Conservation (phyloP, 1,284 basidiomycete species). For the Cutaneotrichosporon cyanovorans region DNA sequence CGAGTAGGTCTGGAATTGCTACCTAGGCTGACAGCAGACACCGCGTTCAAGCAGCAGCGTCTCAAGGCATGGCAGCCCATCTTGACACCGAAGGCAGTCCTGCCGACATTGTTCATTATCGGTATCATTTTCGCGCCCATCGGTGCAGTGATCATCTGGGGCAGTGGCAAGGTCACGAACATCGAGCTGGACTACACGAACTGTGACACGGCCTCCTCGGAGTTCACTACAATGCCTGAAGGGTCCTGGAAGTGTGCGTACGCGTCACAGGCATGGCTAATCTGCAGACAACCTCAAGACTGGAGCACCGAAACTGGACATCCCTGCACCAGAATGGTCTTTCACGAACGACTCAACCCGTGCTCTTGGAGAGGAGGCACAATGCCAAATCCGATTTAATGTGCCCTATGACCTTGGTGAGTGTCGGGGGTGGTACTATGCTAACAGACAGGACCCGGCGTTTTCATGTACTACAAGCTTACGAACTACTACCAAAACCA, state of each 20-base stretch:
- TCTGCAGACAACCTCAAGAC: conserved; percentile 31
- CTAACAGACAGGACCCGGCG: conserved; percentile 50
- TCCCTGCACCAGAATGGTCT: conserved; percentile 57
- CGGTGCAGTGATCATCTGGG: conserved; percentile 88
- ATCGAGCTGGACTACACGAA: conserved; percentile 93
- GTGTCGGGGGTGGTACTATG: conserved; percentile 2
- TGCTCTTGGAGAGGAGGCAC: conserved; percentile 49
- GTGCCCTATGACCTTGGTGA: conserved; percentile 65
- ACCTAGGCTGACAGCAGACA: conserved; percentile 55
- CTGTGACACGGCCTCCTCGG: conserved; percentile 60
- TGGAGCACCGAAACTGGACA: conserved; percentile 50
- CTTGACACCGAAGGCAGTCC: conserved; percentile 90
- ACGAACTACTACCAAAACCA: conserved; percentile 98
- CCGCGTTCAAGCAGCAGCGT: conserved; percentile 98
- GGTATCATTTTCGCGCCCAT: conserved; percentile 94
- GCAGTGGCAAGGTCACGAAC: conserved; percentile 74
- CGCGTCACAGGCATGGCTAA: conserved; percentile 6
- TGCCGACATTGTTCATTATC: conserved; percentile 91
- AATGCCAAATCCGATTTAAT: conserved; percentile 72
- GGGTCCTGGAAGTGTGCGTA: conserved; percentile 65
- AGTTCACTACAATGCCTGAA: conserved; percentile 57
- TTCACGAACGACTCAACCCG: conserved; percentile 51
- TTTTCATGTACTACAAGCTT: conserved; percentile 95
- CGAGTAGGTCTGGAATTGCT: conserved; percentile 56
- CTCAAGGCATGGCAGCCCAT: conserved; percentile 99